These are phyloP conservation scores for Calocybe cyanea DNA, from an alignment of 768 basidiomycete genomes.

Conservation along the genomic window DNA sequence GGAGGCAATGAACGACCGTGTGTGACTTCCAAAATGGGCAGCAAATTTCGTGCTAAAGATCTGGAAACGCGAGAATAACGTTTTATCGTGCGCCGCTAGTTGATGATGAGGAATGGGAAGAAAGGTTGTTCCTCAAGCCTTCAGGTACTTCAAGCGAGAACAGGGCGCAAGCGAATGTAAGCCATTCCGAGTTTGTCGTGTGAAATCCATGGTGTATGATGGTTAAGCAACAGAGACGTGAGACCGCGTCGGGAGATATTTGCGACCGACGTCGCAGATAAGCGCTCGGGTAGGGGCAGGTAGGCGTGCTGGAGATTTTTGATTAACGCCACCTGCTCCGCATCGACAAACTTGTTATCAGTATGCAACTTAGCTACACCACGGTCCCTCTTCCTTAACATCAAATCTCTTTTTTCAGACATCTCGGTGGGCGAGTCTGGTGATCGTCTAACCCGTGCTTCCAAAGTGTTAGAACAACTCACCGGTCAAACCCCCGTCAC, in stretches of 20 bases:
- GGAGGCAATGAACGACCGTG: conserved; percentile 31
- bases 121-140: background rate
- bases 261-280: conserved; percentile 10
- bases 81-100: conserved; percentile 1
- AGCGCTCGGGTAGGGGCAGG: background rate
- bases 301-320: background rate
- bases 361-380: conserved; percentile 50
- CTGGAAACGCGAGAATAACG: too few relatives aligned
- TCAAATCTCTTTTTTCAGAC: conserved; percentile 42
- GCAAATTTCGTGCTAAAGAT: too few relatives aligned
- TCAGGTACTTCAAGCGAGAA: background rate
- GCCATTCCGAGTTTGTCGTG: background rate
- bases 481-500: conserved; percentile 99
- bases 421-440: conserved; percentile 99
- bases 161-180: background rate
- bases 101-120: too few relatives aligned
- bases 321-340: conserved; percentile 40
- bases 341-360: conserved; percentile 99
- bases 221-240: conserved; percentile 4
- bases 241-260: conserved; percentile 11
- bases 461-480: conserved; percentile 98
- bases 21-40: conserved; percentile 18
- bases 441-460: conserved; percentile 97
- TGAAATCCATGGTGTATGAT: too few relatives aligned
- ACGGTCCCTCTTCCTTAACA: too few relatives aligned